These are phyloP conservation scores for Fusarium foetens DNA, from an alignment of 2,329 filamentous ascomycete species.

Conservation along the genomic window DNA sequence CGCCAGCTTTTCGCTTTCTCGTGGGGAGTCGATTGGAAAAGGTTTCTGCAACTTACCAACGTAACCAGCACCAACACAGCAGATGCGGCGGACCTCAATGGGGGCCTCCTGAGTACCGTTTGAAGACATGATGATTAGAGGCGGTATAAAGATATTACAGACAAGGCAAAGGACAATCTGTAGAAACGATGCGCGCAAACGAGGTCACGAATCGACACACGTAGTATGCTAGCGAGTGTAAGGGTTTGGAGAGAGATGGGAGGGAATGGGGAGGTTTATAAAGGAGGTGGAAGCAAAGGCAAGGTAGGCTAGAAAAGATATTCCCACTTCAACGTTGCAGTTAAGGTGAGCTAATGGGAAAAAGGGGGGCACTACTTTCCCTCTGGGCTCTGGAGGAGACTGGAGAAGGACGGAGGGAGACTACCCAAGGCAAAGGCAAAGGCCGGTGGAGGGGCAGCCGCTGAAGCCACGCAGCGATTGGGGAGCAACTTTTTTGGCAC, in stretches of 20 bases:
- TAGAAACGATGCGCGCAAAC: constrained; percentile 37
- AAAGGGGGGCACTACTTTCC: constrained; percentile 28
- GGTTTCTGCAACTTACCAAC: constrained; percentile 65
- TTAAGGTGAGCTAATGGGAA: constrained; percentile 28
- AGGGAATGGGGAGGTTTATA: constrained; percentile 35
- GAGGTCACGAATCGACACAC: constrained; percentile 38
- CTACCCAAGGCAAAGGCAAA: background rate
- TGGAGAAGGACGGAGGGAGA: background rate
- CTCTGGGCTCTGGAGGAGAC: constrained; percentile 14
- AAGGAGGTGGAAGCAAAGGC: constrained; percentile 30
- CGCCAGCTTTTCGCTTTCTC: background rate
- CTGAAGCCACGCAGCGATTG: constrained; percentile 39
- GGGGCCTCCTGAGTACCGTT: constrained; percentile 45
- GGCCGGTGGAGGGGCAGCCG: constrained; percentile 32
- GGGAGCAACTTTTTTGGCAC: constrained; percentile 15
- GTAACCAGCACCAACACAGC: constrained; percentile 80
- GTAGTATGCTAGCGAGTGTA: constrained; percentile 35
- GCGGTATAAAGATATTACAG: constrained; percentile 28
- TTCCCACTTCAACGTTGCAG: constrained; percentile 38
- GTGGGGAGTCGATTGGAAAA: background rate
- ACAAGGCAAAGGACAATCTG: constrained; percentile 25
- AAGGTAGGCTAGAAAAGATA: constrained; percentile 40
- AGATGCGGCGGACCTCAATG: constrained; percentile 66
- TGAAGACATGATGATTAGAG: constrained; percentile 41
- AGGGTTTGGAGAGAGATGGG: constrained; percentile 13